Base-by-base conservation (phyloP, 306 rosid genomes). In the Gastrolobium bilobum region DNA sequence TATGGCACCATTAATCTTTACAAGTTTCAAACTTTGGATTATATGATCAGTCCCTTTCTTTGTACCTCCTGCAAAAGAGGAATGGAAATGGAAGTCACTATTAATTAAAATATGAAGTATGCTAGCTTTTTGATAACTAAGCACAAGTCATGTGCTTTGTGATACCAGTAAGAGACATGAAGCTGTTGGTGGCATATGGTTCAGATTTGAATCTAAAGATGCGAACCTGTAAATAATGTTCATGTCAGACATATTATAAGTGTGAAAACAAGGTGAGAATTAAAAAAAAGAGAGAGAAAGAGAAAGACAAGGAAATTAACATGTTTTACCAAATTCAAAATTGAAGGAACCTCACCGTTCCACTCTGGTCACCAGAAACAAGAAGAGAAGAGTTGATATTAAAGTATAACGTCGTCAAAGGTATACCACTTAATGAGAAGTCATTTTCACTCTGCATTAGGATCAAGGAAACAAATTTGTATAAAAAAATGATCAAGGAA, bases 351-450 rank as follows among this genome's bases (percentile, higher is more conserved):
- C 86, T 89, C 78, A 95, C 99, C 88, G 39, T 90, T 90, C 99
- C 99, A 81, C 87, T 87, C 37, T 91, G 86, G 76, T 95, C 97
- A 78, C 99, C 99, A 57, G 99, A 87, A 85, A 91, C 88, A 85
- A 92, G 87, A 86, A 91, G 88, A 53, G 67, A 89, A 30, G 89
- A 80, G 66, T 79, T 87, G 75, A 64, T 78, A 78, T 92, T 84
- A n/a, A 91, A 87, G 72, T 71, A 81, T 83, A 95, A 88, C n/a
- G 93, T 86, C 10, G 99, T 91, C 84, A 95, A 58, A 38, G 97
- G 87, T 83, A 86, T 81, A 46, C 97, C 97, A 61, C 97, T 94
- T 77, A 80, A n/a, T 10, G 97, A 91, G 76, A 82, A 83, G 62
- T 94, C 99, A 57, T 91, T 88, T 81, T 94, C 99, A 79, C 91